Base-by-base conservation (phyloP, 2,329 filamentous ascomycete species). In the Periconia macrospinosa region DNA sequence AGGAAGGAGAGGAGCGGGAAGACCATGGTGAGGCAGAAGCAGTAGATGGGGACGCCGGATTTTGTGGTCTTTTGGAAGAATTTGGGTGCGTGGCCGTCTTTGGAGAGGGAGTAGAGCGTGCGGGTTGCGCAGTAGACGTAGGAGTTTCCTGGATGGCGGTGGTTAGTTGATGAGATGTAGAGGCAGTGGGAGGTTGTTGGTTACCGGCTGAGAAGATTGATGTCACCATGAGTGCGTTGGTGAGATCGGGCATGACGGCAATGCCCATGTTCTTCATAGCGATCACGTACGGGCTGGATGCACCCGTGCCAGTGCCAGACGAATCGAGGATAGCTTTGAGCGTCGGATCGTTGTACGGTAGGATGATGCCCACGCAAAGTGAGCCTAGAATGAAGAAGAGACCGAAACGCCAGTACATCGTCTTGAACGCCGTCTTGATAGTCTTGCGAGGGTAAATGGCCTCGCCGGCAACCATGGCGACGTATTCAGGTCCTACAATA, bases 1-100 rank as follows among this genome's bases (percentile, higher is more conserved):
- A 91, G 77, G 71, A 91, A 92, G 5, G 85, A 81, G 8, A 93
- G 76, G 1, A 90, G 75, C 1, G 86, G 81, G 59, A 92, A 84
- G 3, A 82, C 68, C 17, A 90, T 78, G 0, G 89, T 87, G 30
- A 85, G 71, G 1, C 70, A 61, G 20, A 92, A 87, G 62, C 85
- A 89, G 70, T 87, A 89, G 53, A 90, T 79, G 0, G 90, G 90
- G 0, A 92, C 82, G 61, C 85, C 85, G 10, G 77, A 76, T 55
- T 76, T 78, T 13, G 79, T 87, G 59, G 79, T 83, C 64, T 81
- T 78, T 48, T 76, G 76, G n/a, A 87, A 75, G 62, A 86, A 67
- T 15, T 68, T 68, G 0, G 79, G 79, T 0, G 80, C 80, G 33
- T 76, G 70, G 27, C 78, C 77, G 52, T 81, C 77, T 2, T 81